A percentile compares a stretch with the other conserved stretches of the same genome.
Conservation (phyloP, 2,329 filamentous ascomycete species). For the Fusarium sp. region DNA sequence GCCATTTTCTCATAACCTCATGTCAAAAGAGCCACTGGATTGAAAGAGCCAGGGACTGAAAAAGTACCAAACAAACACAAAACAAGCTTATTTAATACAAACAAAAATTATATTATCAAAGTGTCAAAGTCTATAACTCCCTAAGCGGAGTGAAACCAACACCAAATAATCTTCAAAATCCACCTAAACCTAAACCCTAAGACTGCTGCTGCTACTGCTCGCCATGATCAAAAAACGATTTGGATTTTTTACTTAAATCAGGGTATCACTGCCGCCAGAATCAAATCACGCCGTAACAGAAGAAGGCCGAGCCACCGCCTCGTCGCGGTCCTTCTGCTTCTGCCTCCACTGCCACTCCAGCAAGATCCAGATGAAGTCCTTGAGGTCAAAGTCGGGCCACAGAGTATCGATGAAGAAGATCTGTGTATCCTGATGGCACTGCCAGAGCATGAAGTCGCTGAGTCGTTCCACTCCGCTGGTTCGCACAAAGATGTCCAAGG, state of each 20-base stretch:
- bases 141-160: background rate
- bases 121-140: constrained; percentile 1
- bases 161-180: constrained; percentile 14
- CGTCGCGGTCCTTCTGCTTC: constrained; percentile 67
- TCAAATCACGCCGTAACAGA: constrained; percentile 40
- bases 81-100: background rate
- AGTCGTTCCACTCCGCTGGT: constrained; percentile 93
- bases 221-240: background rate
- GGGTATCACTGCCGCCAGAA: constrained; percentile 39
- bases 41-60: background rate
- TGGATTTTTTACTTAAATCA: constrained; percentile 25
- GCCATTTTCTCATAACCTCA: constrained; percentile 41
- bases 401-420: constrained; percentile 92
- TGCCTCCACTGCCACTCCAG: constrained; percentile 86
- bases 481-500: constrained; percentile 88
- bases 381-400: constrained; percentile 96
- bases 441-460: constrained; percentile 99
- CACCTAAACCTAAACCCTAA: constrained; percentile 5
- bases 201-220: background rate
- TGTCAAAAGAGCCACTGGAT: background rate
- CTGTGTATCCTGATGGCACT: constrained; percentile 91
- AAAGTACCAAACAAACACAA: background rate
- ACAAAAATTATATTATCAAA: background rate
- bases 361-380: constrained; percentile 91
- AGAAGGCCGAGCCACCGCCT: constrained; percentile 51